A percentile compares a stretch with the other conserved stretches of the same genome.
These are phyloP conservation scores for Cystobasidium sp. DNA, from an alignment of 1,284 basidiomycete genomes.

Conservation along the genomic window DNA sequence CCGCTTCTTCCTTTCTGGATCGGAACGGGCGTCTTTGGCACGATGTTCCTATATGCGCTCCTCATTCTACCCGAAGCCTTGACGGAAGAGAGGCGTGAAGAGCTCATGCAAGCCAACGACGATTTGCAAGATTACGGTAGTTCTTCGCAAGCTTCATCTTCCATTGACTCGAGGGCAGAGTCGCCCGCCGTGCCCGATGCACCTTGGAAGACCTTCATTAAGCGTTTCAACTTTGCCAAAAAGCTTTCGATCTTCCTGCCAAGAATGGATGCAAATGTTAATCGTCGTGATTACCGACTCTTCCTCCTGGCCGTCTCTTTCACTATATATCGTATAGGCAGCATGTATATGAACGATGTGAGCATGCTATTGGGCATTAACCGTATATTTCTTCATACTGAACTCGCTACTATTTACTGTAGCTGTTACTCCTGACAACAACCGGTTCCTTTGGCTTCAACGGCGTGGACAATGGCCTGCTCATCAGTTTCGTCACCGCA, in stretches of 20 bases:
- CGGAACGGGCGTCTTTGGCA: conserved; percentile 29
- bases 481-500: conserved; percentile 36
- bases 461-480: conserved; percentile 38
- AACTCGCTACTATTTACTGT: background rate
- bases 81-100: conserved; percentile 25
- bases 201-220: background rate
- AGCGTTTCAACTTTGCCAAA: conserved; percentile 33
- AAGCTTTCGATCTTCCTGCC: conserved; percentile 40
- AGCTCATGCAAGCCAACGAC: conserved; percentile 41
- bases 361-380: background rate
- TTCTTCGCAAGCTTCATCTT: background rate
- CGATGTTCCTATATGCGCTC: conserved; percentile 33
- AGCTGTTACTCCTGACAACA: conserved; percentile 41
- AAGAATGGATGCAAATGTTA: background rate
- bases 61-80: conserved; percentile 40
- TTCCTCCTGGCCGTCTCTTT: conserved; percentile 38
- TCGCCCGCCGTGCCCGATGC: background rate
- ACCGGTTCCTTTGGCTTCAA: conserved; percentile 39
- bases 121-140: conserved; percentile 10
- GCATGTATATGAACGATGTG: conserved; percentile 43
- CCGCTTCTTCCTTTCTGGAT: conserved; percentile 41
- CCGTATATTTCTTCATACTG: background rate
- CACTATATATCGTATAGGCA: conserved; percentile 35
- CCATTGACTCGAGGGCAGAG: background rate
- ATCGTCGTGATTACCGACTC: conserved; percentile 30